Base-by-base conservation (phyloP, 805 yeast genomes). In the Metschnikowia orientalis region DNA sequence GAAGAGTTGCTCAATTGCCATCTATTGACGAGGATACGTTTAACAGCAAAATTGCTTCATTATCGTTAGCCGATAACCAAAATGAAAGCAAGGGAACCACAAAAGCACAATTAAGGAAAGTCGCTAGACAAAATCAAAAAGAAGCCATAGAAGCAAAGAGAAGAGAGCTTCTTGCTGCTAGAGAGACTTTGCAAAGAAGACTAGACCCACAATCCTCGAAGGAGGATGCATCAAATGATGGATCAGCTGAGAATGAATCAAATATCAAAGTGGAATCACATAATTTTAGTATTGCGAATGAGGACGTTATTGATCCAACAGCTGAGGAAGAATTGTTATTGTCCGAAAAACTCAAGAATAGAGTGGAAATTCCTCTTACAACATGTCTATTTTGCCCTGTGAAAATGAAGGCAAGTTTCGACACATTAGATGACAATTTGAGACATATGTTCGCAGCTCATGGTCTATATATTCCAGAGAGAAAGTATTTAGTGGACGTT, bases 391-490 rank as follows among this genome's bases (percentile, higher is more conserved):
- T 75, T 45, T 73, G 79, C 36, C 62, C 62, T 26, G 53, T 57
- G 8, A 64, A 60, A 25, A 42, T 49, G 18, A 53, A 61, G 23
- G 51, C 58, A 29, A 37, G 41, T 10, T 69, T 67, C 32, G 52
- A 44, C 8, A 51, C 57, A 16, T 43, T 69, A 11, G 76, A 73
- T 5, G 69, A 56, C 18, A 65, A 66, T 34, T 48, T 82, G 18
- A 69, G 67, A 18, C 95, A 92, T 56, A 82, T 92, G 95, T 78
- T 75, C 50, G 70, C 69, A 38, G 64, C 57, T 22, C 96, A 84
- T 57, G 97, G 97, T 2, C 67, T 92, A 26, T 92, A 81, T 41
- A 71, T 92, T 5, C 98, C 98, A 1, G 97, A 92, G 56, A 64
- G 69, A 40, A 69, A 75, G 10, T 88, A 75, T 49, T 66, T 92